These are phyloP conservation scores for Hypericum perforatum DNA, from an alignment of 345 rosid genomes.

Conservation along the genomic window DNA sequence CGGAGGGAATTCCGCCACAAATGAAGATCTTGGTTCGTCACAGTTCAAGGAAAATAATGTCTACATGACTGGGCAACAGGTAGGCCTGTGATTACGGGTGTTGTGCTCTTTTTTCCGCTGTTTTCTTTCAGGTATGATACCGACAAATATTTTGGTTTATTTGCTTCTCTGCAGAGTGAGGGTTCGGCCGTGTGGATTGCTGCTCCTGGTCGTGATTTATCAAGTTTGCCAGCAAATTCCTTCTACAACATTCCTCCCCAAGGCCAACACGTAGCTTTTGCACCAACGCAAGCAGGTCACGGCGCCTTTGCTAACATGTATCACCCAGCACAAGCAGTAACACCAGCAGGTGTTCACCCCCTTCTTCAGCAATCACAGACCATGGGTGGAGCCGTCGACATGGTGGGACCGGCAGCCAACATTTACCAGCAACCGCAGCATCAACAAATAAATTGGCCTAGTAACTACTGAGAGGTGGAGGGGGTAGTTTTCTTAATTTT, in stretches of 20 bases:
- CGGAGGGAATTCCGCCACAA: conserved; percentile 55
- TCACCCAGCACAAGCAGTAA: conserved; percentile 67
- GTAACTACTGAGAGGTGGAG: conserved; percentile 55
- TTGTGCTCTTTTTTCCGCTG: neutral
- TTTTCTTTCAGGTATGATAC: no score
- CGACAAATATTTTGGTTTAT: no score
- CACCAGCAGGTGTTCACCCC: conserved; percentile 55
- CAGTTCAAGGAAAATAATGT: conserved; percentile 77
- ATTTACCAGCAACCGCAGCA: conserved; percentile 93
- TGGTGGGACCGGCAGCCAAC: conserved; percentile 57
- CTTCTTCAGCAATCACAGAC: conserved; percentile 73
- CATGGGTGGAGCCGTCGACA: conserved; percentile 57
- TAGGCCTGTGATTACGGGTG: conserved; percentile 21
- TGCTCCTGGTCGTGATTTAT: conserved; percentile 64
- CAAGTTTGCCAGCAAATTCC: conserved; percentile 59
- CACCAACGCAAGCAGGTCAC: conserved; percentile 65
- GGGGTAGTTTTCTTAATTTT: conserved; percentile 7
- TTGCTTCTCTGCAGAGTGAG: conserved; percentile 58
- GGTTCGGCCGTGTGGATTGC: conserved; percentile 78
- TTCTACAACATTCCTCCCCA: conserved; percentile 79
- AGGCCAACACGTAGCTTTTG: conserved; percentile 70
- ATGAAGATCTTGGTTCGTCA: conserved; percentile 65
- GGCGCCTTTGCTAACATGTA: conserved; percentile 56
- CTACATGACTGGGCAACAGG: conserved; percentile 71
- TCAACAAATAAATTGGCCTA: conserved; percentile 81